A percentile compares a stretch with the other conserved stretches of the same genome.
Conservation (phyloP, 768 basidiomycete species). For the Epithele typhae region DNA sequence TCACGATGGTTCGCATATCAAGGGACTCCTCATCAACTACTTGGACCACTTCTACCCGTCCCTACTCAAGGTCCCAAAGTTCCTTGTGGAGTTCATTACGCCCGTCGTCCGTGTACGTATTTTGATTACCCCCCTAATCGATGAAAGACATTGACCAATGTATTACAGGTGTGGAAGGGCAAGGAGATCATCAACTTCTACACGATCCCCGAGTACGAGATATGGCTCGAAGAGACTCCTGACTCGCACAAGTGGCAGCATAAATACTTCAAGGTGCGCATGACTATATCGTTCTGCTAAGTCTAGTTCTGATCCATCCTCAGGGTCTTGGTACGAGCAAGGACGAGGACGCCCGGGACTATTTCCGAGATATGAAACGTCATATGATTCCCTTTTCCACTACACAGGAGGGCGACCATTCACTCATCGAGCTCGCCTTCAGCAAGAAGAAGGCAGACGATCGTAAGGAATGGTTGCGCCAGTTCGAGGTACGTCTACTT, state of each 20-base stretch:
- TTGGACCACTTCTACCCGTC: conserved; percentile 97
- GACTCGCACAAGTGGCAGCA: conserved; percentile 79
- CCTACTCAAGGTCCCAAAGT: conserved; percentile 82
- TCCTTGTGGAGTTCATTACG: conserved; percentile 97
- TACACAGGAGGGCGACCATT: conserved; percentile 76
- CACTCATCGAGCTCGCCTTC: conserved; percentile 94
- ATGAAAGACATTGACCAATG: too few species aligned
- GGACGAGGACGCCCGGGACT: conserved; percentile 85
- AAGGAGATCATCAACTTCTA: conserved; percentile 84
- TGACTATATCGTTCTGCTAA: background rate
- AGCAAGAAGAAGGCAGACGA: conserved; percentile 99
- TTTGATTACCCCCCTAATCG: background rate
- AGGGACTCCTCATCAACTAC: conserved; percentile 98
- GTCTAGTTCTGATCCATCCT: background rate
- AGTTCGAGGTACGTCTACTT: conserved; percentile 73
- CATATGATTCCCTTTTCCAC: conserved; percentile 92
- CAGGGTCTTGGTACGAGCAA: conserved; percentile 96
- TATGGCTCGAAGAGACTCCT: conserved; percentile 79
- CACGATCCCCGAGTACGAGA: conserved; percentile 94
- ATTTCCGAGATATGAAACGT: conserved; percentile 88
- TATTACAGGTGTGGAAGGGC: conserved; percentile 66
- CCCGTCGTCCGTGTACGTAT: conserved; percentile 86
- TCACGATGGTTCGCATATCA: conserved; percentile 99
- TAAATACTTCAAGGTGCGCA: conserved; percentile 93
- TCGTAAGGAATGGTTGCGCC: conserved; percentile 95